These are phyloP conservation scores for Stylonectria norvegica DNA, from an alignment of 2,329 filamentous ascomycete genomes.

Conservation along the genomic window DNA sequence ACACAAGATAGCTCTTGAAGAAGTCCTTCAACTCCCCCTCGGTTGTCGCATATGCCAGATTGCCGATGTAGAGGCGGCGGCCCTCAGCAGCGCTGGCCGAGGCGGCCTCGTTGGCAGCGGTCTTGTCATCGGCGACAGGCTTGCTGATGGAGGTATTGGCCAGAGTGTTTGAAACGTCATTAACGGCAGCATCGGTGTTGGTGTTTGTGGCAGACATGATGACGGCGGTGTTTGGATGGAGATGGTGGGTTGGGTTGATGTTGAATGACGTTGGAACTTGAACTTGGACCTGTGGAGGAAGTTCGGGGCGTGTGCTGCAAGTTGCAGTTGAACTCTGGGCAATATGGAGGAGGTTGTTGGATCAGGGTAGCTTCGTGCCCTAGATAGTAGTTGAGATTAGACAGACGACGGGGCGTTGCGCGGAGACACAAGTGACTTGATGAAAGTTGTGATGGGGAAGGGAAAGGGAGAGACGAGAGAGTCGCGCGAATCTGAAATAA, in stretches of 20 bases:
- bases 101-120: slow-evolving; percentile 79
- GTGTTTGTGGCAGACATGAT: slow-evolving; percentile 72
- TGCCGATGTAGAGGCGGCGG: slow-evolving; percentile 99
- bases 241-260: slow-evolving; percentile 44
- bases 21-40: slow-evolving; percentile 99
- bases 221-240: slow-evolving; percentile 44
- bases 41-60: slow-evolving; percentile 99
- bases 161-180: slow-evolving; percentile 72
- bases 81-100: slow-evolving; percentile 97
- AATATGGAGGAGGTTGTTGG: slow-evolving; percentile 49
- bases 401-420: slow-evolving; percentile 47
- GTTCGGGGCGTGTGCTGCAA: slow-evolving; percentile 44
- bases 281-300: slow-evolving; percentile 37
- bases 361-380: slow-evolving; percentile 88
- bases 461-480: slow-evolving; percentile 30
- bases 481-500: slow-evolving; percentile 40
- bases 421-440: slow-evolving; percentile 46
- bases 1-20: slow-evolving; percentile 99
- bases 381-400: slow-evolving; percentile 55
- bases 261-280: slow-evolving; percentile 44
- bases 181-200: slow-evolving; percentile 59
- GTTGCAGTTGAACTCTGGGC: slow-evolving; percentile 64
- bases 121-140: slow-evolving; percentile 51
- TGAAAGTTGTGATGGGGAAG: slow-evolving; percentile 43
- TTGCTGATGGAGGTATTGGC: slow-evolving; percentile 66